Evolutionary conservation across 2,329 filamentous ascomycete species (phyloP).

Genomic region (Aureobasidium melanogenum): DNA sequence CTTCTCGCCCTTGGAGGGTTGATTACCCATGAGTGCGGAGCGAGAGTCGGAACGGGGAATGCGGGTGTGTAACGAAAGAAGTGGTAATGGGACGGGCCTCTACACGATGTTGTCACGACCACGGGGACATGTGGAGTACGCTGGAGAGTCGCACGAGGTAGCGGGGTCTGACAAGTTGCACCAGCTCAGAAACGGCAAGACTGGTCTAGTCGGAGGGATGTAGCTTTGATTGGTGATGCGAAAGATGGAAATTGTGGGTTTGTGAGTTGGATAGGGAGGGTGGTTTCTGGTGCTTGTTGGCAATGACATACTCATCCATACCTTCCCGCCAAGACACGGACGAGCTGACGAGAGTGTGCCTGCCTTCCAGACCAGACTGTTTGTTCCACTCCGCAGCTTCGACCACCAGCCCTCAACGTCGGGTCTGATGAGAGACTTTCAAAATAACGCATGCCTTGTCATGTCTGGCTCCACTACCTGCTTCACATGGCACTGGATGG

Average conservation of each 20-base stretch:
- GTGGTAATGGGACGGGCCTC: background rate
- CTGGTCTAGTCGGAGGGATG: background rate
- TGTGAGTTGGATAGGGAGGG: background rate
- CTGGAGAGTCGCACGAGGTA: background rate
- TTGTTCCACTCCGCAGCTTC: background rate
- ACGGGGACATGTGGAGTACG: slow-evolving; percentile 16
- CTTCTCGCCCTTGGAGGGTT: slow-evolving; percentile 54
- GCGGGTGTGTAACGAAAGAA: slow-evolving; percentile 5
- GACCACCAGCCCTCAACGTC: background rate
- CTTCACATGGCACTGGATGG: background rate
- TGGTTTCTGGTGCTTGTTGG: background rate
- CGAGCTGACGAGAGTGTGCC: background rate
- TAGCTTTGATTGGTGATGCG: background rate
- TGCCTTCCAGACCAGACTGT: background rate
- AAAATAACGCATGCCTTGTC: background rate
- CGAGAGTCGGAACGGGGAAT: background rate
- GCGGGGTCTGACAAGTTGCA: background rate
- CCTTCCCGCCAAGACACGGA: background rate
- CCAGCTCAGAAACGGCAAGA: background rate
- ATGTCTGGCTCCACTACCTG: background rate
- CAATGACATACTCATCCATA: background rate
- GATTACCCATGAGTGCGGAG: slow-evolving; percentile 57
- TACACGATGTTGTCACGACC: slow-evolving; percentile 42
- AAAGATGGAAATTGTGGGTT: background rate
- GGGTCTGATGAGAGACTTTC: slow-evolving; percentile 1